phyloP scores from a whole-genome alignment of 1,284 basidiomycete species.

The Wallemia mellicola region DNA sequence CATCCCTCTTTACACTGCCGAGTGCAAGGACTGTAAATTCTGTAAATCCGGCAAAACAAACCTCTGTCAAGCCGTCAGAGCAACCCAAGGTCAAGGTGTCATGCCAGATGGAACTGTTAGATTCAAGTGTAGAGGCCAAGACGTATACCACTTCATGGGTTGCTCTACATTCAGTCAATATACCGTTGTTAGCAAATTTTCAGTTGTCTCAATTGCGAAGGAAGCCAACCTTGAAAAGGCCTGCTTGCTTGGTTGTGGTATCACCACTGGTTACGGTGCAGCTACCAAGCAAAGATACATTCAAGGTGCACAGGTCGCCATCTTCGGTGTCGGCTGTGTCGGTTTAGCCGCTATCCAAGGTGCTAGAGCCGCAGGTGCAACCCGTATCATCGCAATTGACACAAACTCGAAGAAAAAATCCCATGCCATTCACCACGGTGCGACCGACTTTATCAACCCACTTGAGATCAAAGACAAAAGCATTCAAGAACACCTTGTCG shows the following conservation, averaged over 20 bases:
- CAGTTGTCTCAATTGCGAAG: slow-evolving; percentile 65
- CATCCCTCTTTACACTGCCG: slow-evolving; percentile 80
- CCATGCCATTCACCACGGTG: slow-evolving; percentile 82
- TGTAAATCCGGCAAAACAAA: slow-evolving; percentile 98
- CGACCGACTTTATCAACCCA: slow-evolving; percentile 88
- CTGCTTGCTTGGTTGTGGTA: slow-evolving; percentile 70
- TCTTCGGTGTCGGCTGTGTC: slow-evolving; percentile 89
- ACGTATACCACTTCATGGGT: slow-evolving; percentile 90
- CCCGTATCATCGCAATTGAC: slow-evolving; percentile 75
- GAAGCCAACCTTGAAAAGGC: slow-evolving; percentile 74
- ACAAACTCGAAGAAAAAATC: slow-evolving; percentile 55
- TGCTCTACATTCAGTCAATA: slow-evolving; percentile 96
- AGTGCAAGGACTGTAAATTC: slow-evolving; percentile 87
- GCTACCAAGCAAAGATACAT: slow-evolving; percentile 29
- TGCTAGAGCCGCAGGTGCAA: slow-evolving; percentile 42
- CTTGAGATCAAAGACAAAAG: slow-evolving; percentile 38
- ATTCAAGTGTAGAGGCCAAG: slow-evolving; percentile 68
- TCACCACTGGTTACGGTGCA: slow-evolving; percentile 87
- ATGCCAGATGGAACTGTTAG: slow-evolving; percentile 84
- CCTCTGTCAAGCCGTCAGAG: slow-evolving; percentile 43
- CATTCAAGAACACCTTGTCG: slow-evolving; percentile 67
- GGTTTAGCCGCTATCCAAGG: slow-evolving; percentile 77
- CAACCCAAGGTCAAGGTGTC: slow-evolving; percentile 78
- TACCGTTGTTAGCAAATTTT: slow-evolving; percentile 91
- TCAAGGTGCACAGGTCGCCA: slow-evolving; percentile 60